Percentiles rank a stretch among this genome's conserved stretches.
Conservation (phyloP, 192 early-diverging fungal genomes). For the Rhizophagus prolifer region DNA sequence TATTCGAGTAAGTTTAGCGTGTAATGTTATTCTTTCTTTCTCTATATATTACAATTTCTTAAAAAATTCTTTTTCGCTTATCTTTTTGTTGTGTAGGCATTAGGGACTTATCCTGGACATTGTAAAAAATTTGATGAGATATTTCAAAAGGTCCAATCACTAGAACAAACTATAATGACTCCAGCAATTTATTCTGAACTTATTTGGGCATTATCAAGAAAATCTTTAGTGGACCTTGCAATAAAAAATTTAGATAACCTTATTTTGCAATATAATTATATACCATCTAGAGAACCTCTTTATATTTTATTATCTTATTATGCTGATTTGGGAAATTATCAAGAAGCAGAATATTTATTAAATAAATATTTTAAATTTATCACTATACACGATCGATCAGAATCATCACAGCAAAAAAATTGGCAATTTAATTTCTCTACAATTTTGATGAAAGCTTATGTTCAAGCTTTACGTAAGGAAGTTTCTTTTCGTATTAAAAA, state of each 20-base stretch:
- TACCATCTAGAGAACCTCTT: constrained; percentile 7
- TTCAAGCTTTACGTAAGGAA: neutral
- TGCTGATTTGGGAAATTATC: neutral
- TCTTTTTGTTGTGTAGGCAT: neutral
- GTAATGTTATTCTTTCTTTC: neutral
- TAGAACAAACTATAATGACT: neutral
- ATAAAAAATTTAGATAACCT: neutral
- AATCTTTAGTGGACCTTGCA: neutral
- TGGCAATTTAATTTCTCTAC: constrained; percentile 5
- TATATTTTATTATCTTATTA: neutral
- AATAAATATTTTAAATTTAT: neutral
- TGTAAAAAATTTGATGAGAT: neutral
- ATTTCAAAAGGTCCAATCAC: neutral
- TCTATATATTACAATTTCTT: neutral
- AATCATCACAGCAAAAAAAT: neutral
- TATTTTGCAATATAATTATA: neutral
- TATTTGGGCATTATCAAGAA: constrained; percentile 21
- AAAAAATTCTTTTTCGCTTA: neutral
- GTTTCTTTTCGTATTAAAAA: neutral
- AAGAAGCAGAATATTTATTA: neutral
- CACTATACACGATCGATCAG: neutral
- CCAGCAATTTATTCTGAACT: constrained; percentile 1
- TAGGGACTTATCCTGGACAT: neutral
- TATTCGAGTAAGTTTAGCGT: constrained; percentile 5
- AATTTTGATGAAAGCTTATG: constrained; percentile 6